A percentile compares a stretch with the other conserved stretches of the same genome.
phyloP scores from a whole-genome alignment of 177 flowering plant genomes.

The Vitis hybrid region DNA sequence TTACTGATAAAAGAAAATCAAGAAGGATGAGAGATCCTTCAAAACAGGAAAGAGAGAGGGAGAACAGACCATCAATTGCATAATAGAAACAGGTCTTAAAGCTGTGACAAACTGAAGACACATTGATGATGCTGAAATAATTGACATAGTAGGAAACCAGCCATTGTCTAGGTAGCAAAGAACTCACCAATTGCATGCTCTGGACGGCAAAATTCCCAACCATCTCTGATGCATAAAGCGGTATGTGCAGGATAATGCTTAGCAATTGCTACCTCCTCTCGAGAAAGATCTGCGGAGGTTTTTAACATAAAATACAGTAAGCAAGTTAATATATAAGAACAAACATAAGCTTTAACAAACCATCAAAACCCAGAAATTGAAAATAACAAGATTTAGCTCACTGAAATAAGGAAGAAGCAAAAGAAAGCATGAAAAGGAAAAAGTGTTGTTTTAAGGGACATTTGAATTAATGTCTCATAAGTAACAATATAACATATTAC shows the following conservation, averaged over 20 bases:
- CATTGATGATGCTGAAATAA: no score
- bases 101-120: no score
- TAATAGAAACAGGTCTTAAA: no score
- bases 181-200: slow-evolving; percentile 72
- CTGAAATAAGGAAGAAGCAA: neutral
- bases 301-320: neutral
- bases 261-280: slow-evolving; percentile 68
- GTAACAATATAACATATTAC: no score
- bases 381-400: neutral
- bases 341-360: neutral
- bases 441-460: neutral
- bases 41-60: no score
- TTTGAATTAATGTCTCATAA: no score
- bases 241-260: slow-evolving; percentile 88
- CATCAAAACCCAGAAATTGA: neutral
- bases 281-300: slow-evolving; percentile 68
- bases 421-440: neutral
- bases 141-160: no score
- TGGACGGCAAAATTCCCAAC: slow-evolving; percentile 95
- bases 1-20: no score
- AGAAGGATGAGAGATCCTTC: no score
- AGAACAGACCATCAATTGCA: no score
- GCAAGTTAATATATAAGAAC: neutral
- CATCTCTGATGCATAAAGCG: slow-evolving; percentile 86
- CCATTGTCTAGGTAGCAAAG: neutral